Conservation (phyloP, 1,139 yeast species). For the Geotrichum klebahnii region DNA sequence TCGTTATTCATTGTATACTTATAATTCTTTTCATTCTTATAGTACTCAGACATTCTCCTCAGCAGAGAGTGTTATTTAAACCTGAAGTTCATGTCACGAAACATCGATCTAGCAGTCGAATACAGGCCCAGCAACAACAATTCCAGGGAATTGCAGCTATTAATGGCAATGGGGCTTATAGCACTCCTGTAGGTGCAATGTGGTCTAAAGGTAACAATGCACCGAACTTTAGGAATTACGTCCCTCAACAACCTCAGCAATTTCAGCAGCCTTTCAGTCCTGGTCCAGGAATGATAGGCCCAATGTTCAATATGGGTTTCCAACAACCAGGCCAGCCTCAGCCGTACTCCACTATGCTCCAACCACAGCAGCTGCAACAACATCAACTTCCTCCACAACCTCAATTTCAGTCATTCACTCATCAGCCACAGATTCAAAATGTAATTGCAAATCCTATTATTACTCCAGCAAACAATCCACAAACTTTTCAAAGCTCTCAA, state of each 20-base stretch:
- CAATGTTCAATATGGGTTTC: no score
- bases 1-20: no score
- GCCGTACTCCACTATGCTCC: constrained; percentile 1
- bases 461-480: constrained; percentile 39
- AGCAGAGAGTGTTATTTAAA: constrained; percentile 22
- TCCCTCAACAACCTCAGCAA: constrained; percentile 14
- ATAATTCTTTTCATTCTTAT: not conserved
- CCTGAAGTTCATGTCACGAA: constrained; percentile 21
- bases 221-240: constrained; percentile 11
- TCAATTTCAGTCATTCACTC: constrained; percentile 1
- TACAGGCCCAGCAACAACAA: constrained; percentile 3
- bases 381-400: not conserved
- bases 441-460: constrained; percentile 34
- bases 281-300: not conserved
- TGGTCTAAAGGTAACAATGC: constrained; percentile 17
- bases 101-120: constrained; percentile 19
- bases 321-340: not conserved
- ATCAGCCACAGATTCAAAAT: constrained; percentile 9
- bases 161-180: not conserved
- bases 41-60: constrained; percentile 23
- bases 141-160: not conserved
- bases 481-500: constrained; percentile 33
- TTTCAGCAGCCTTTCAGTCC: constrained; percentile 2
- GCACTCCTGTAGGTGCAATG: constrained; percentile 7
- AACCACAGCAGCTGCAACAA: constrained; percentile 5